These are phyloP conservation scores for Geosmithia flava DNA, from an alignment of 2,329 filamentous ascomycete genomes.

Conservation along the genomic window DNA sequence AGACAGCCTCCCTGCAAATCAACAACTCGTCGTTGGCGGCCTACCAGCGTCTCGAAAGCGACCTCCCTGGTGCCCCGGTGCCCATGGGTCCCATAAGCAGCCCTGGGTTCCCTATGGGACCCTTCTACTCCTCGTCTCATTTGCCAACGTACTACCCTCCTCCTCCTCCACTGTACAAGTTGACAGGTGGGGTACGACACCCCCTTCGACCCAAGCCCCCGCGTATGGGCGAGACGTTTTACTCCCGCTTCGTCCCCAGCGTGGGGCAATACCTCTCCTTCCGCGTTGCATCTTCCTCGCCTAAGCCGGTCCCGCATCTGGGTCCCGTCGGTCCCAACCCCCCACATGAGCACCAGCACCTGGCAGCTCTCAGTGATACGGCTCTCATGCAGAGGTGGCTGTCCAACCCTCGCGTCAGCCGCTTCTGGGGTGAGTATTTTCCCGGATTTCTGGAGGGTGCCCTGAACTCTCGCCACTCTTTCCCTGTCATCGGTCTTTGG, in stretches of 20 bases:
- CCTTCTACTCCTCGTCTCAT: constrained; percentile 73
- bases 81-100: constrained; percentile 12
- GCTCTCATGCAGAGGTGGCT: constrained; percentile 74
- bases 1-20: background rate
- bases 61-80: constrained; percentile 21
- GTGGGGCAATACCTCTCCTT: constrained; percentile 79
- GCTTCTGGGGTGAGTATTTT: constrained; percentile 69
- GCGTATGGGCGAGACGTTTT: constrained; percentile 82
- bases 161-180: constrained; percentile 66
- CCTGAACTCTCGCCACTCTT: constrained; percentile 60
- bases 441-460: constrained; percentile 54
- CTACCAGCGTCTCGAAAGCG: constrained; percentile 13
- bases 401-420: constrained; percentile 67
- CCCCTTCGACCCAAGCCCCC: constrained; percentile 81
- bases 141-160: constrained; percentile 88
- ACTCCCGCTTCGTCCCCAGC: constrained; percentile 75
- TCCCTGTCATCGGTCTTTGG: constrained; percentile 88
- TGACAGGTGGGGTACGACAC: constrained; percentile 69
- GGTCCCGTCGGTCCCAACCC: constrained; percentile 39
- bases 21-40: constrained; percentile 11
- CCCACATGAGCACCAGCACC: constrained; percentile 22
- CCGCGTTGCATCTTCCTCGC: constrained; percentile 63
- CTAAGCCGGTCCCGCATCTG: constrained; percentile 49
- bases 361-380: constrained; percentile 35
- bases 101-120: constrained; percentile 40